phyloP scores from a whole-genome alignment of 2,329 filamentous ascomycete species.

The Penicillium hordei region DNA sequence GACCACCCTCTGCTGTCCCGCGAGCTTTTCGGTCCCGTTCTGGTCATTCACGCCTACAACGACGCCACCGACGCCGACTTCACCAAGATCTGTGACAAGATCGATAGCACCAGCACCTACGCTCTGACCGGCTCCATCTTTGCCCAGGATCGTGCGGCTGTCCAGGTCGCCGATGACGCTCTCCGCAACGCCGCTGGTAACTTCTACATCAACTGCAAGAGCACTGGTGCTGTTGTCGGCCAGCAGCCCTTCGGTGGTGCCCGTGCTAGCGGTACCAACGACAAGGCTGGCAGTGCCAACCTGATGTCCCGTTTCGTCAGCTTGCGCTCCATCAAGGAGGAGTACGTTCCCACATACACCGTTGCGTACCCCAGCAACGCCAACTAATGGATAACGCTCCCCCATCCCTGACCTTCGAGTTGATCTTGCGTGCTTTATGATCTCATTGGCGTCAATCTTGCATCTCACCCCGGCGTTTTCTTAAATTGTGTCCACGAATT shows the following conservation, averaged over 20 bases:
- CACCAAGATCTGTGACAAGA: slow-evolving; percentile 55
- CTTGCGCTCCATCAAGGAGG: slow-evolving; percentile 70
- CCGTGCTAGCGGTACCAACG: slow-evolving; percentile 68
- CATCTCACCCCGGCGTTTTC: slow-evolving; percentile 25
- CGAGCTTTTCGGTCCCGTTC: slow-evolving; percentile 80
- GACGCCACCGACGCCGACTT: slow-evolving; percentile 63
- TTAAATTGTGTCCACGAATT: neutral
- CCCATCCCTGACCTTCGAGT: neutral
- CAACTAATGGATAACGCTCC: slow-evolving; percentile 37
- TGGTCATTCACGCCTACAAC: slow-evolving; percentile 75
- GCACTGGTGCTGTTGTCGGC: slow-evolving; percentile 69
- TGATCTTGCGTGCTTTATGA: slow-evolving; percentile 20
- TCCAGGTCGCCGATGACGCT: slow-evolving; percentile 37
- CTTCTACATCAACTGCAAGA: slow-evolving; percentile 49
- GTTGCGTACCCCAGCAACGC: slow-evolving; percentile 74
- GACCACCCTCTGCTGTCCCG: slow-evolving; percentile 71
- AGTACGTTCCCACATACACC: slow-evolving; percentile 63
- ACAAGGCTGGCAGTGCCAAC: slow-evolving; percentile 68
- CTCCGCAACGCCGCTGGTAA: slow-evolving; percentile 43
- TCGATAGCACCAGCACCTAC: slow-evolving; percentile 44
- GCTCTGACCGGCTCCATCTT: slow-evolving; percentile 47
- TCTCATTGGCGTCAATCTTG: slow-evolving; percentile 21
- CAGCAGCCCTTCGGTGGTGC: slow-evolving; percentile 72
- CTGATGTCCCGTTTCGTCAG: slow-evolving; percentile 67
- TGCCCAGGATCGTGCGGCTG: slow-evolving; percentile 39